Conservation (phyloP, 805 yeast genomes). For the Starmerella powellii region DNA sequence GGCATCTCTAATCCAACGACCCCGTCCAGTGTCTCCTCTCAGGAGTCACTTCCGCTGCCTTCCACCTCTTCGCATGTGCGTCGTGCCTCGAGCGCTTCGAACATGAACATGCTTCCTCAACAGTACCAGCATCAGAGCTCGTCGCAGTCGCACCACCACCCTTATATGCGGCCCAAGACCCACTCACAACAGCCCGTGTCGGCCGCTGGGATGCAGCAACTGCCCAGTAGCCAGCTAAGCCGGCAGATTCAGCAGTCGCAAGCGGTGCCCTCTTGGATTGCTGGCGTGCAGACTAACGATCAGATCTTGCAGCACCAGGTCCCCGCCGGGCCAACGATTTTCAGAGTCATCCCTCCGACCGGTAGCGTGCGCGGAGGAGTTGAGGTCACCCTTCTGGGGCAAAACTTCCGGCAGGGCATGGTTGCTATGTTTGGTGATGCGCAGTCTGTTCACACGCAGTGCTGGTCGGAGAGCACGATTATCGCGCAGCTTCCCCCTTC, state of each 20-base stretch:
- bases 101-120: not conserved
- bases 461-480: conserved; percentile 91
- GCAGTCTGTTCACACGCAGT: conserved; percentile 55
- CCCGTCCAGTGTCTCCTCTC: conserved; percentile 1
- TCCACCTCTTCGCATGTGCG: conserved; percentile 2
- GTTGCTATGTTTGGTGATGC: conserved; percentile 69
- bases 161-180: conserved; percentile 2
- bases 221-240: conserved; percentile 7
- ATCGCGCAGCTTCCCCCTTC: conserved; percentile 93
- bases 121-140: not conserved
- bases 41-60: not conserved
- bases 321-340: conserved; percentile 43
- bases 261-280: conserved; percentile 16
- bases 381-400: conserved; percentile 82
- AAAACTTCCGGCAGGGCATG: conserved; percentile 72
- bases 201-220: not conserved
- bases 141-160: not conserved
- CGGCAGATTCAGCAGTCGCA: conserved; percentile 9
- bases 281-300: conserved; percentile 6
- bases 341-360: conserved; percentile 84
- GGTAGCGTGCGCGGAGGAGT: conserved; percentile 96
- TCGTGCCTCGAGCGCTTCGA: not conserved
- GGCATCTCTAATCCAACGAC: not conserved
- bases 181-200: not conserved
- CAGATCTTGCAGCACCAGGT: not conserved